Percentiles rank a stretch among this genome's conserved stretches.
These are phyloP conservation scores for Colletotrichum somersetense DNA, from an alignment of 2,329 filamentous ascomycete genomes.

Conservation along the genomic window DNA sequence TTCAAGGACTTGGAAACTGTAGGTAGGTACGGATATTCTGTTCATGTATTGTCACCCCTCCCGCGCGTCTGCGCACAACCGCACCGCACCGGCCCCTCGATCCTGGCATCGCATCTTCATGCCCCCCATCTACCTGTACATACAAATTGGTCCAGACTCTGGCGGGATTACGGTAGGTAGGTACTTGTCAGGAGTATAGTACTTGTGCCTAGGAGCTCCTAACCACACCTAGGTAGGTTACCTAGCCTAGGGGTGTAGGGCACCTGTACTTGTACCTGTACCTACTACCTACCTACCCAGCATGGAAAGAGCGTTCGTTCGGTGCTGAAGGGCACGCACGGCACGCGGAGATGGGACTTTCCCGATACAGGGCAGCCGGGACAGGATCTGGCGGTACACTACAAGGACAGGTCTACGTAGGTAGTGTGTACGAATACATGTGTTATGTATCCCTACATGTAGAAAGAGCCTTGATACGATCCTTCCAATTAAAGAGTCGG, in stretches of 20 bases:
- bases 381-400: background rate
- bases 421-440: no score
- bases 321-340: background rate
- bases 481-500: background rate
- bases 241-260: background rate
- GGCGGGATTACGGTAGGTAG: background rate
- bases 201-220: background rate
- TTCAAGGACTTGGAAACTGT: background rate
- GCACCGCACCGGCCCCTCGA: slow-evolving; percentile 10
- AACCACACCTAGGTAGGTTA: background rate
- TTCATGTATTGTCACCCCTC: background rate
- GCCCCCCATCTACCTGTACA: slow-evolving; percentile 1
- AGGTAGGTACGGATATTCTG: background rate
- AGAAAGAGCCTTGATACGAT: background rate
- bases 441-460: no score
- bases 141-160: slow-evolving; percentile 5
- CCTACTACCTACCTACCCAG: background rate
- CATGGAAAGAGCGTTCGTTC: slow-evolving; percentile 5
- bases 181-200: no score
- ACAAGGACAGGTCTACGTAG: background rate
- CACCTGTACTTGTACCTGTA: no score
- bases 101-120: slow-evolving; percentile 31
- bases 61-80: slow-evolving; percentile 10
- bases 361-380: background rate
- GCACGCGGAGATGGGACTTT: background rate